Evolutionary conservation across 768 basidiomycete species (phyloP).

Genomic region (Naematelia aurantialba): DNA sequence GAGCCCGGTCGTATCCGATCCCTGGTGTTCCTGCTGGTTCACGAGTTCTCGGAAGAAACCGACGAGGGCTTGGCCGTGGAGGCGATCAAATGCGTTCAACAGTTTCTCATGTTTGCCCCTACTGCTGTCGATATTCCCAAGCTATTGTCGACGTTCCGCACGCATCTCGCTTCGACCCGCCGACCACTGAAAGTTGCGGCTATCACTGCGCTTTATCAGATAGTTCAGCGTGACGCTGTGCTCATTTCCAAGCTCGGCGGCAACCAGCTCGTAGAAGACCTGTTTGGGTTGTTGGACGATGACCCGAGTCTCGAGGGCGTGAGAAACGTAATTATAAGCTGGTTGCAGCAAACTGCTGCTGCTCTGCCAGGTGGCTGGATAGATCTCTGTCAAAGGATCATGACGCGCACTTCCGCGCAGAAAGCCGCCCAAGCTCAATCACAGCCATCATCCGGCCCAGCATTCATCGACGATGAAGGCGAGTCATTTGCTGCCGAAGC

Average conservation of each 20-base stretch:
- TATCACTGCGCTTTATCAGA: slow-evolving; percentile 92
- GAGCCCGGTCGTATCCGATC: slow-evolving; percentile 76
- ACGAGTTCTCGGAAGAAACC: slow-evolving; percentile 76
- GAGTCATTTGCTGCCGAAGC: slow-evolving; percentile 61
- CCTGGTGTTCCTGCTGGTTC: slow-evolving; percentile 76
- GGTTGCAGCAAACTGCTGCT: slow-evolving; percentile 90
- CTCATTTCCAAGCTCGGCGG: slow-evolving; percentile 90
- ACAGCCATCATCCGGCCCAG: slow-evolving; percentile 29
- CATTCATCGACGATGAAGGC: slow-evolving; percentile 79
- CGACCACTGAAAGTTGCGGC: slow-evolving; percentile 87
- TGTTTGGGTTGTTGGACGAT: slow-evolving; percentile 92
- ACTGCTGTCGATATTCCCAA: slow-evolving; percentile 76
- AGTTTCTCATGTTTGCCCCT: slow-evolving; percentile 92
- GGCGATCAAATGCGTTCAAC: slow-evolving; percentile 92
- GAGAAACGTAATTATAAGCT: slow-evolving; percentile 83
- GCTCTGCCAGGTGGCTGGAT: slow-evolving; percentile 97
- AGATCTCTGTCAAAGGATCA: slow-evolving; percentile 92
- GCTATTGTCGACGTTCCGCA: slow-evolving; percentile 71
- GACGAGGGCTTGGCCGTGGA: slow-evolving; percentile 87
- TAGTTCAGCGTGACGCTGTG: slow-evolving; percentile 90
- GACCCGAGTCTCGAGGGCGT: slow-evolving; percentile 92
- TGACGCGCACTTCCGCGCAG: slow-evolving; percentile 76
- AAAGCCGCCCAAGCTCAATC: slow-evolving; percentile 15
- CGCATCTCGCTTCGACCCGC: slow-evolving; percentile 72
- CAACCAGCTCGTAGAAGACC: slow-evolving; percentile 85